Conservation (phyloP, 2,329 filamentous ascomycete species). For the Trichophyton verrucosum region DNA sequence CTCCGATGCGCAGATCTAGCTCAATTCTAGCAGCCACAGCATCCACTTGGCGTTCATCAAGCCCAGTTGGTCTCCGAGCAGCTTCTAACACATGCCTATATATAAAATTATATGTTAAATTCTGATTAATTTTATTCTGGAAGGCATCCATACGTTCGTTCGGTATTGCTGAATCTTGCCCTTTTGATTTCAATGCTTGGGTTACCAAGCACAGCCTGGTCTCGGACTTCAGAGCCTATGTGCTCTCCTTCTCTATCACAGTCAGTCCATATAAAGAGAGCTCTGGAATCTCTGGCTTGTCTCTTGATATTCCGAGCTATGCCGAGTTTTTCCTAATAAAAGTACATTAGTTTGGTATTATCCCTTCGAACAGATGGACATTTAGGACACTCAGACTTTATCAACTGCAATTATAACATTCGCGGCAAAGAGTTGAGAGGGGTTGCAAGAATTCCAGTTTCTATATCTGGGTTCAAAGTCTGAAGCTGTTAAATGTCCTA, state of each 20-base stretch:
- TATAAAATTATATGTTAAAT: constrained; percentile 8
- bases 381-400: background rate
- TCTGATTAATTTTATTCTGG: background rate
- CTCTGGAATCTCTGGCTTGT: constrained; percentile 59
- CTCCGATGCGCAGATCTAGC: constrained; percentile 82
- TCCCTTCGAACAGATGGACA: background rate
- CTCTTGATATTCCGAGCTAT: constrained; percentile 76
- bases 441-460: constrained; percentile 70
- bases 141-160: constrained; percentile 54
- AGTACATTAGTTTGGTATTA: background rate
- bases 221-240: constrained; percentile 81
- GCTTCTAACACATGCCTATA: constrained; percentile 72
- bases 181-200: constrained; percentile 63
- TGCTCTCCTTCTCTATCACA: constrained; percentile 96
- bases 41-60: constrained; percentile 77
- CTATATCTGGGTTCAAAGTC: constrained; percentile 66
- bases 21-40: constrained; percentile 85
- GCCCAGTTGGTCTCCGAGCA: constrained; percentile 58
- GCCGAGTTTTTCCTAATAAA: constrained; percentile 55
- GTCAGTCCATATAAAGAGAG: constrained; percentile 95
- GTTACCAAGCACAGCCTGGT: constrained; percentile 66
- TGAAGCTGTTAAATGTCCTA: constrained; percentile 70
- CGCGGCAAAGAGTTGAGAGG: constrained; percentile 67
- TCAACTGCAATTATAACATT: constrained; percentile 54
- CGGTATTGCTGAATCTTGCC: constrained; percentile 90